Percentiles rank a stretch among this genome's conserved stretches.
phyloP scores from a whole-genome alignment of 352 stramenopile genomes.

The Phytophthora aleatoria region DNA sequence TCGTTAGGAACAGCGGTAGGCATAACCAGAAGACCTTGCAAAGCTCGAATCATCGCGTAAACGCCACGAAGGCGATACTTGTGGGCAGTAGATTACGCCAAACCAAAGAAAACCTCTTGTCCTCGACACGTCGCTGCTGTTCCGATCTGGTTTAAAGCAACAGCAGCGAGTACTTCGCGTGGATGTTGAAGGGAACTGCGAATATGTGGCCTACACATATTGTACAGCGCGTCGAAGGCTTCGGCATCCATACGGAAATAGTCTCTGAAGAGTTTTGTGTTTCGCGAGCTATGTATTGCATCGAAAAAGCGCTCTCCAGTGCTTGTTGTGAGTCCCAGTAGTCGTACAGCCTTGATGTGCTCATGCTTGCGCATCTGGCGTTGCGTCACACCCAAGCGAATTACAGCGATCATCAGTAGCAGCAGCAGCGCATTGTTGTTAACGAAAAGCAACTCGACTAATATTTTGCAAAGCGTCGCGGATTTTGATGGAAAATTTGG shows the following conservation, averaged over 20 bases:
- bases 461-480: no score
- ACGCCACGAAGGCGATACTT: background rate
- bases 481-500: no score
- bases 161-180: background rate
- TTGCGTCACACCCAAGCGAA: background rate
- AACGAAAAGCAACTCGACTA: no score
- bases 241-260: background rate
- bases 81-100: background rate
- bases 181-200: background rate
- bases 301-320: background rate
- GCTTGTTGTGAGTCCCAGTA: background rate
- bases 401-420: background rate
- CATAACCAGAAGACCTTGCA: background rate
- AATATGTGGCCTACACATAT: background rate
- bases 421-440: background rate
- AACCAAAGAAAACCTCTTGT: background rate
- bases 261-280: background rate
- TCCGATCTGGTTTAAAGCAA: background rate
- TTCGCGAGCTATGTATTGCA: background rate
- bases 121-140: background rate
- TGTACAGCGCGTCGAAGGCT: background rate
- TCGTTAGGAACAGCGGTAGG: background rate
- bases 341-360: background rate
- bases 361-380: background rate
- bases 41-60: background rate